These are phyloP conservation scores for Yarrowia alimentaria DNA, from an alignment of 805 yeast genomes.

Conservation along the genomic window DNA sequence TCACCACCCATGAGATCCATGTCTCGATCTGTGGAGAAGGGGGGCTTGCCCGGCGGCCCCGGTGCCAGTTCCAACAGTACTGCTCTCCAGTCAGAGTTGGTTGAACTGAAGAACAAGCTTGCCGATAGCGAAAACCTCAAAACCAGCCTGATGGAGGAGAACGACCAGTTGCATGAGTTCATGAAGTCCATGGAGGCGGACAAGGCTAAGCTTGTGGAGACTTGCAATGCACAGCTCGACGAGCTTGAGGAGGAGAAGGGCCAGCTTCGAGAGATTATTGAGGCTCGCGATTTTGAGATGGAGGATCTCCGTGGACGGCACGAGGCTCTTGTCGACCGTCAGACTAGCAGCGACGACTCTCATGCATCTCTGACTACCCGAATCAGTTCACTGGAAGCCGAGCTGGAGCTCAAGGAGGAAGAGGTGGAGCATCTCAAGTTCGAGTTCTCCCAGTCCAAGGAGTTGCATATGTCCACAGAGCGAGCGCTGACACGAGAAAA, in stretches of 20 bases:
- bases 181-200: conserved; percentile 32
- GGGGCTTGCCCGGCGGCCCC: no score
- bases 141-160: conserved; percentile 35
- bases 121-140: conserved; percentile 35
- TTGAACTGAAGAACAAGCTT: conserved; percentile 35
- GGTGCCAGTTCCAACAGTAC: no score
- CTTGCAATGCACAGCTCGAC: conserved; percentile 7
- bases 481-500: no score
- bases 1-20: no score
- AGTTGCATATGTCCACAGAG: no score
- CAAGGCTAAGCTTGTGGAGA: conserved; percentile 1
- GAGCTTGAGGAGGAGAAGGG: conserved; percentile 16
- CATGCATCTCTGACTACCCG: conserved; percentile 9
- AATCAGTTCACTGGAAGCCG: conserved; percentile 18
- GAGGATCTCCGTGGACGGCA: conserved; percentile 7
- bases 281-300: not conserved
- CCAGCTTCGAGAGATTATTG: conserved; percentile 13
- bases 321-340: conserved; percentile 16
- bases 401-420: conserved; percentile 21
- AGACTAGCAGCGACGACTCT: not conserved
- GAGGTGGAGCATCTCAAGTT: conserved; percentile 13
- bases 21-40: no score
- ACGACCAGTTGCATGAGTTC: conserved; percentile 36
- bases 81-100: not conserved
- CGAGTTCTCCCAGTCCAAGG: not conserved